Base-by-base conservation (phyloP, 2,329 filamentous ascomycete genomes). In the Cercospora janseana region DNA sequence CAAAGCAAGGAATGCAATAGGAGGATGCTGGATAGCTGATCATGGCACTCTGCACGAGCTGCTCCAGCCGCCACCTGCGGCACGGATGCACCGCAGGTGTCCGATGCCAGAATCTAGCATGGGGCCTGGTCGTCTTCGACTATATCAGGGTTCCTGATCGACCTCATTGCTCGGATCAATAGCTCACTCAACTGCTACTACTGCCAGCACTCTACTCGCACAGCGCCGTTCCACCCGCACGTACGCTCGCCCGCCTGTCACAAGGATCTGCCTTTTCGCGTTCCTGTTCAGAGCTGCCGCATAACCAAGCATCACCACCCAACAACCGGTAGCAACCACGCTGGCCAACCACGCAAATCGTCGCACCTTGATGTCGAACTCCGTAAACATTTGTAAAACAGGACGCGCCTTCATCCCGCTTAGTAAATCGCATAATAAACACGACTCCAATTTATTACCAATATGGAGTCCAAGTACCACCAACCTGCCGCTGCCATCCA, bases 371-470 rank as follows among this genome's bases (percentile, higher is more conserved):
- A 67, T 67, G 64, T 65, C 64, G 64, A 59, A 60, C 63, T 59
- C 57, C 58, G 58, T 61, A 59, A 68, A 68, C 43, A 70, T 72
- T 46, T 66, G 63, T 63, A 73, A 72, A 67, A 62, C 70, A 68
- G 73, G 74, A 62, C 70, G 74, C 63, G 70, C 73, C 49, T 73
- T 73, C 59, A 67, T 72, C 63, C 72, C 74, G 65, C 60, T 66
- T 37, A 68, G 60, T 66, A 71, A 67, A 67, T 70, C 65, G 69
- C 70, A 65, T 69, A 66, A 58, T 47, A 34, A 54, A 45, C 44
- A 53, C 31, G 46, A 59, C 40, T 53, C 50, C 56, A 63, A 66
- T 59, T 24, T 26, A 26, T 65, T 70, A 68, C 68, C 74, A 74
- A 69, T 71, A 75, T 75, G 73, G 72, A 53, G 47, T 49, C 70